These are phyloP conservation scores for Crassisporium funariophilum DNA, from an alignment of 768 basidiomycete genomes.

Conservation along the genomic window DNA sequence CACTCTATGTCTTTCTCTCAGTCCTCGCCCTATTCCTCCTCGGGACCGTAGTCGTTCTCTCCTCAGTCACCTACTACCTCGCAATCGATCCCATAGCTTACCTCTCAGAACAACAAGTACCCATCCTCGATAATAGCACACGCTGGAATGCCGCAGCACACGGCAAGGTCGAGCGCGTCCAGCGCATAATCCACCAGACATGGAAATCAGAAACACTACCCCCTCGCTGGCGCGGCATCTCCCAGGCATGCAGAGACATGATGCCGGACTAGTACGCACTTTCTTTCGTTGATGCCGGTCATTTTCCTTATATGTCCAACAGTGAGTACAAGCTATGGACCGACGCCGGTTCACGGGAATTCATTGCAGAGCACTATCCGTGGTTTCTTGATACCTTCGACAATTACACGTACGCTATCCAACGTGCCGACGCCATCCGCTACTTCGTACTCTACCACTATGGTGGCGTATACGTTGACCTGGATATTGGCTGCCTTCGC, in stretches of 20 bases:
- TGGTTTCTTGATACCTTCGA: slow-evolving; percentile 96
- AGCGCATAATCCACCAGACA: slow-evolving; percentile 95
- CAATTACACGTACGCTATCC: slow-evolving; percentile 87
- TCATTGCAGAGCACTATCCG: slow-evolving; percentile 84
- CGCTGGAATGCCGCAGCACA: slow-evolving; percentile 68
- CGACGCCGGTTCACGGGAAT: slow-evolving; percentile 85
- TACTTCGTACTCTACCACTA: slow-evolving; percentile 97
- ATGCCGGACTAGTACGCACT: slow-evolving; percentile 92
- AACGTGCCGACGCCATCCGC: slow-evolving; percentile 96
- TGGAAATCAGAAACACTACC: slow-evolving; percentile 95
- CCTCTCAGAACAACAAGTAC: slow-evolving; percentile 77
- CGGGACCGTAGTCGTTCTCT: slow-evolving; percentile 90
- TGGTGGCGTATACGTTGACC: slow-evolving; percentile 94
- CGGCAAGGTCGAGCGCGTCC: slow-evolving; percentile 73
- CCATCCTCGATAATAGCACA: slow-evolving; percentile 51
- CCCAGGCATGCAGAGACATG: slow-evolving; percentile 84
- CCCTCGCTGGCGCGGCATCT: slow-evolving; percentile 74
- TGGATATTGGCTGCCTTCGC: slow-evolving; percentile 92
- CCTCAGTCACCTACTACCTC: slow-evolving; percentile 89
- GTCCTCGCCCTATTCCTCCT: slow-evolving; percentile 75
- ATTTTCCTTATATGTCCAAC: slow-evolving; percentile 19
- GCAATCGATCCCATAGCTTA: slow-evolving; percentile 79
- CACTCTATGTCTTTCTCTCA: slow-evolving; percentile 45
- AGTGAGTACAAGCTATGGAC: slow-evolving; percentile 99
- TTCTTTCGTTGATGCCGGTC: slow-evolving; percentile 8